Evolutionary conservation across 1,284 basidiomycete genomes (phyloP).

Genomic region (Cryptococcus sp.): DNA sequence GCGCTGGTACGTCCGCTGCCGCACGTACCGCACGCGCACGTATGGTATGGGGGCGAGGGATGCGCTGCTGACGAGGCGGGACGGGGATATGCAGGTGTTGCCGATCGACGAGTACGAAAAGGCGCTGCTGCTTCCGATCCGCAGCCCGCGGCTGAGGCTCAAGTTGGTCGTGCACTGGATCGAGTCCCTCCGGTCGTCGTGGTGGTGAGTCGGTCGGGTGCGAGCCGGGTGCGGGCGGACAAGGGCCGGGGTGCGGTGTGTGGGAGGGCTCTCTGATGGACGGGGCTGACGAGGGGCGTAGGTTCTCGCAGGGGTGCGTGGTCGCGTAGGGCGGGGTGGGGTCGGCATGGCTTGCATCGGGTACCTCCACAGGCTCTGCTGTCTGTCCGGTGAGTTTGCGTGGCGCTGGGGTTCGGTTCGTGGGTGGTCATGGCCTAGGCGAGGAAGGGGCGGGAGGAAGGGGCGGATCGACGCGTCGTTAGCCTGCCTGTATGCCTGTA

Average conservation of each 20-base stretch:
- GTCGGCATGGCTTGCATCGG: too few relatives aligned
- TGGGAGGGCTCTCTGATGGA: too few relatives aligned
- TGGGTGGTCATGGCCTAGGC: too few relatives aligned
- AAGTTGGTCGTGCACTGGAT: constrained; percentile 90
- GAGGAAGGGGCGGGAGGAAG: too few relatives aligned
- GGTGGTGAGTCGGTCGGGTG: constrained; percentile 59
- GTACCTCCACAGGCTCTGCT: too few relatives aligned
- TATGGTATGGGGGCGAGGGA: not conserved
- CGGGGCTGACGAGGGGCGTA: not conserved
- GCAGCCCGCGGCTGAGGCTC: constrained; percentile 70
- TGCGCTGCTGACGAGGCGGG: not conserved
- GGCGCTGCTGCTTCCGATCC: constrained; percentile 85
- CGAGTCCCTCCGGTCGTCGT: constrained; percentile 67
- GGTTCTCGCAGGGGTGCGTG: constrained; percentile 2
- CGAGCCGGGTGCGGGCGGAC: too few relatives aligned
- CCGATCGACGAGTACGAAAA: constrained; percentile 96
- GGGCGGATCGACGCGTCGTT: too few relatives aligned
- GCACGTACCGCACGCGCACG: too few relatives aligned
- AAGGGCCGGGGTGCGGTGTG: too few relatives aligned
- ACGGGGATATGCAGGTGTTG: constrained; percentile 59
- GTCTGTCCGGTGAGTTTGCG: too few relatives aligned
- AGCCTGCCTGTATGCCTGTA: too few relatives aligned
- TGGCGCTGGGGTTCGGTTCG: too few relatives aligned
- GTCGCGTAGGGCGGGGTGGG: not conserved
- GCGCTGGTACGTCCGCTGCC: constrained; percentile 58